These are phyloP conservation scores for Eragrostis nindensis DNA, from an alignment of 176 grass and related monocot species.

Conservation along the genomic window DNA sequence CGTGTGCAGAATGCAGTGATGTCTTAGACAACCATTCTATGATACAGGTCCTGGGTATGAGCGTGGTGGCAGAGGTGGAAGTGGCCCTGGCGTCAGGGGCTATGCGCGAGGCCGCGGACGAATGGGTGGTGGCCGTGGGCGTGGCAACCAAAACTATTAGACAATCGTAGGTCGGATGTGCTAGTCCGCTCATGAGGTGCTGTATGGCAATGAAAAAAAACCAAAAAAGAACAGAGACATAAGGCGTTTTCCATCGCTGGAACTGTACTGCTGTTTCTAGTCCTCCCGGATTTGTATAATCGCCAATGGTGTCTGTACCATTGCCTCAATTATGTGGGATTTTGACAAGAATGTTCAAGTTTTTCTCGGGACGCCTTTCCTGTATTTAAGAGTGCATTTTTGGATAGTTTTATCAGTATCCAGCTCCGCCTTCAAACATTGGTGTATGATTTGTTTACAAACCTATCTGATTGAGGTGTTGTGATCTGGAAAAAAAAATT, in stretches of 20 bases:
- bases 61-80: constrained; percentile 56
- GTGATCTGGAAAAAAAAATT: neutral
- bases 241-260: constrained; percentile 28
- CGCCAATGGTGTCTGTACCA: constrained; percentile 48
- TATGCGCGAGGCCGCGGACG: constrained; percentile 74
- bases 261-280: constrained; percentile 36
- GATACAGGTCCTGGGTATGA: constrained; percentile 70
- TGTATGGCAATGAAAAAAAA: constrained; percentile 24
- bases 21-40: constrained; percentile 12
- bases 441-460: neutral
- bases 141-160: constrained; percentile 67
- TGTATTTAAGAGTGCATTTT: constrained; percentile 64
- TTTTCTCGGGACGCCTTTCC: constrained; percentile 38
- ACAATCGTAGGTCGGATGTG: constrained; percentile 9
- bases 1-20: neutral
- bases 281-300: constrained; percentile 47
- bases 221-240: neutral
- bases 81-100: constrained; percentile 62
- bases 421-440: neutral
- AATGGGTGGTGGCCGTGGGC: constrained; percentile 62
- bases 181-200: constrained; percentile 1
- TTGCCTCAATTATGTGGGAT: constrained; percentile 63
- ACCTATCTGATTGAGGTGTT: neutral
- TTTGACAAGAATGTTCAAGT: constrained; percentile 50
- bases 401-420: constrained; percentile 27